Conservation (phyloP, 164 flowering plant species). For the Piper betle region DNA sequence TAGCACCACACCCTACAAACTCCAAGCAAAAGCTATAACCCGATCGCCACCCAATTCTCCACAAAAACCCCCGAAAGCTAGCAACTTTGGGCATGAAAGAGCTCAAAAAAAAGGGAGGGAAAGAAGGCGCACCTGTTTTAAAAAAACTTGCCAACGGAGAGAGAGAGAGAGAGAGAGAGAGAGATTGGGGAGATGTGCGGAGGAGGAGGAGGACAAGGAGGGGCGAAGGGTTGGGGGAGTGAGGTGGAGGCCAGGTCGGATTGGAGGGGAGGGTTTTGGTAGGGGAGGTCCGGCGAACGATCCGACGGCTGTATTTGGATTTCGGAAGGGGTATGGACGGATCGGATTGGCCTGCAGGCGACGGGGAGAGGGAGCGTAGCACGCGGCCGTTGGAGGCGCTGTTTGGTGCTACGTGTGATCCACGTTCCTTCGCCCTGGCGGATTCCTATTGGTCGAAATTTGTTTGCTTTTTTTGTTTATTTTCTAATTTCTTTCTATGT, state of each 20-base stretch:
- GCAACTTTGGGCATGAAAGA: background rate
- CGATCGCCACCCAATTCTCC: background rate
- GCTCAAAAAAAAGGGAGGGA: background rate
- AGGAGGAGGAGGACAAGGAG: background rate
- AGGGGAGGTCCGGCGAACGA: background rate
- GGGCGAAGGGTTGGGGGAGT: background rate
- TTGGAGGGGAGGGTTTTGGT: background rate
- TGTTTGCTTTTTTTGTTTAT: too few species aligned
- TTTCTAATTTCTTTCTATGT: too few species aligned
- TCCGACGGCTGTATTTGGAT: background rate
- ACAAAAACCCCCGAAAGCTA: background rate
- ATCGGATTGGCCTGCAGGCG: background rate
- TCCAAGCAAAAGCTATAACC: background rate
- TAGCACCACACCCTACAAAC: background rate
- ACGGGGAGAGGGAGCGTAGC: background rate
- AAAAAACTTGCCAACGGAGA: background rate
- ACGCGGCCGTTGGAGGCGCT: background rate
- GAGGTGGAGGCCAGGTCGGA: conserved; percentile 34
- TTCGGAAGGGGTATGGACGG: background rate
- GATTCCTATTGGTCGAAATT: background rate
- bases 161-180: background rate
- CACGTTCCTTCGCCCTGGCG: conserved; percentile 1
- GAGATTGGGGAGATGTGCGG: background rate
- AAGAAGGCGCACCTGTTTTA: background rate
- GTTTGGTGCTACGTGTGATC: conserved; percentile 3